Percentiles rank a stretch among this genome's conserved stretches.
Evolutionary conservation across 768 basidiomycete genomes (phyloP).

Genomic region (Phanerodontia chrysosporium): DNA sequence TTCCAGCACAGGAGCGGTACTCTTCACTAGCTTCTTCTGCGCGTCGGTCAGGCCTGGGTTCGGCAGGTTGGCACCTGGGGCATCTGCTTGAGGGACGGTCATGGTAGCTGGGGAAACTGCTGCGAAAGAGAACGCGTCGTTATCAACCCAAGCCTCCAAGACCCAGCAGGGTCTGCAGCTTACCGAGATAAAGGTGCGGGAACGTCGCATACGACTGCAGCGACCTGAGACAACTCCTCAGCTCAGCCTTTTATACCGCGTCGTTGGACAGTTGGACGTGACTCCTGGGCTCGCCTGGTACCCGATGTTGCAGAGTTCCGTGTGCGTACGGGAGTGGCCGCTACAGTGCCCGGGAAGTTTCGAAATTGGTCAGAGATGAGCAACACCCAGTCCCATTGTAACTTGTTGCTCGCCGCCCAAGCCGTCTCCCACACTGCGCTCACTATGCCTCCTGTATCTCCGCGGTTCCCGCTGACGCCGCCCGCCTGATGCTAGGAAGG

Average conservation of each 20-base stretch:
- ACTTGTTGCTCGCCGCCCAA: too few relatives aligned
- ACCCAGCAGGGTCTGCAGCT: not conserved
- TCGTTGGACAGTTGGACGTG: not conserved
- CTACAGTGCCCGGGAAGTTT: not conserved
- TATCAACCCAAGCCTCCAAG: not conserved
- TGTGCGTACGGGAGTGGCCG: not conserved
- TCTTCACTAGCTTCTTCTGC: constrained; percentile 19
- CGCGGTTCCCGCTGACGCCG: too few relatives aligned
- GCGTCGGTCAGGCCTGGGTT: constrained; percentile 17
- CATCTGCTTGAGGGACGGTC: not conserved
- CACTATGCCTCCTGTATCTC: too few relatives aligned
- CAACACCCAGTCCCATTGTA: too few relatives aligned
- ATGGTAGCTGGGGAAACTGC: not conserved
- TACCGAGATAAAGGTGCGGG: not conserved
- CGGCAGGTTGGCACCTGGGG: constrained; percentile 9
- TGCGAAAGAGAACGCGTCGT: not conserved
- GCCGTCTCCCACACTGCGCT: too few relatives aligned
- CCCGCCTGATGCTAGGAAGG: too few relatives aligned
- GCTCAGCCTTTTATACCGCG: not conserved
- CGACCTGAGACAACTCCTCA: not conserved
- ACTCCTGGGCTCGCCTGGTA: not conserved
- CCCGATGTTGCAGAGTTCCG: not conserved
- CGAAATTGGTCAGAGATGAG: not conserved
- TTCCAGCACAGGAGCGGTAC: constrained; percentile 18
- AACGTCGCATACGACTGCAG: not conserved